Base-by-base conservation (phyloP, 257 asterid species). In the Ilex asprella region DNA sequence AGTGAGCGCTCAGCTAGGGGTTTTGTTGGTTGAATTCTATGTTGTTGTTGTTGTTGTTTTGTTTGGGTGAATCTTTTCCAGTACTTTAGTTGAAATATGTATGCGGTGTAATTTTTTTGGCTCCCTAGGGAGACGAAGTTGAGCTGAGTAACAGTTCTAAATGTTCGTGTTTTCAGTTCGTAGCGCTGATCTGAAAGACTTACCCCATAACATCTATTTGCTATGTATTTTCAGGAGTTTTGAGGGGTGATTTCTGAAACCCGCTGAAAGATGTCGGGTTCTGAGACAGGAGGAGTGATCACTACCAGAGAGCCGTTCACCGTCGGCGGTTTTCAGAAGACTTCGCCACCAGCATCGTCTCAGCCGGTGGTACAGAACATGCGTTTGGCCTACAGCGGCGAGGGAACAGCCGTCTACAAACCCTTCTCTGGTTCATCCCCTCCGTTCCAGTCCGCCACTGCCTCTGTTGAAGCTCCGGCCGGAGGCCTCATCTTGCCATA, bases 371-470 rank as follows among this genome's bases (percentile, higher is more conserved):
- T 68, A 41, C 81, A 76, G 56, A 75, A 64, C 32, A 50, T 77
- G 71, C 76, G 74, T 46, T 31, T 70, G 71, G 14, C 73, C 5
- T 82, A 72, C 70, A 10, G 56, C 39, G 35, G 59, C 47, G 87
- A 70, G 2, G 71, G 73, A 15, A 6, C 43, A 8, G 30, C 57
- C 7, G 30, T 61, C 49, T 59, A 70, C 59, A 60, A 73, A 6
- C 56, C 75, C 0, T 60, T 64, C 29, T 8, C 68, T 4, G 69
- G 56, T 6, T 59, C 83, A 10, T 49, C 81, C 54, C 76, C 74
- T 16, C 72, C 75, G 58, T 72, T 67, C 64, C 76, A 56, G 10
- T 27, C 68, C 0, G 53, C 16, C 35, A 61, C 46, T 9, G 61
- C 11, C 7, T 6, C 10, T 41, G 7, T 41, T 41, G 47, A 31